phyloP scores from a whole-genome alignment of 306 rosid species.

The Cucurbita argyrosperma region DNA sequence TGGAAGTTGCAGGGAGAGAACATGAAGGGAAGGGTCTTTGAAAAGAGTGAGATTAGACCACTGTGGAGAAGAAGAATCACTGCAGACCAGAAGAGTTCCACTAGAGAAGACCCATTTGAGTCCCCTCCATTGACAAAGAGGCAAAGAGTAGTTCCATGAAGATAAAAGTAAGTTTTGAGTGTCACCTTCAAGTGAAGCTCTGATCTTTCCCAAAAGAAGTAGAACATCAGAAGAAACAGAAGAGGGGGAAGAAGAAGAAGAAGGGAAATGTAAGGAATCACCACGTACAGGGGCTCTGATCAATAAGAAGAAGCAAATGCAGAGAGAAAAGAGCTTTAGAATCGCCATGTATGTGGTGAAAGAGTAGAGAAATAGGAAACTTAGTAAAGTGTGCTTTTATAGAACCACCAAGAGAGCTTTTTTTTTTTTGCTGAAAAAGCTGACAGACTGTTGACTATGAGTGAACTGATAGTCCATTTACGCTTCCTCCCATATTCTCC shows the following conservation, averaged over 20 bases:
- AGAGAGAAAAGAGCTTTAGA: conserved; percentile 16
- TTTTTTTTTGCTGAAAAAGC: conserved; percentile 2
- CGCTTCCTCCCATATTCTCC: background rate
- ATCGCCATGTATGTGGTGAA: conserved; percentile 1
- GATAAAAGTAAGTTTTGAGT: conserved; percentile 48
- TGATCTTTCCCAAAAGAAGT: conserved; percentile 63
- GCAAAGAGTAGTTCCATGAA: conserved; percentile 68
- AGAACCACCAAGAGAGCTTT: background rate
- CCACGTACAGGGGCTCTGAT: background rate
- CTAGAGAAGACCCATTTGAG: conserved; percentile 78
- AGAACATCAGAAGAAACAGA: conserved; percentile 42
- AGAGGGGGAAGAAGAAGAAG: conserved; percentile 16
- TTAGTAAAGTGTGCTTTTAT: conserved; percentile 1
- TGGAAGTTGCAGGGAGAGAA: conserved; percentile 74
- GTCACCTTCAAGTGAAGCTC: conserved; percentile 58
- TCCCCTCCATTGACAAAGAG: conserved; percentile 93
- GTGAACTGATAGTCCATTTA: conserved; percentile 5
- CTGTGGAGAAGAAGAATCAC: conserved; percentile 55
- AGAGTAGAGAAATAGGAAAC: conserved; percentile 1
- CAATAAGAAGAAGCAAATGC: conserved; percentile 19
- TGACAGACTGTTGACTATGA: conserved; percentile 8
- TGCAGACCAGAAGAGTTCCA: conserved; percentile 46
- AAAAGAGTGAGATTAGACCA: conserved; percentile 63
- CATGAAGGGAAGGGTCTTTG: conserved; percentile 57
- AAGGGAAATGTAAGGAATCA: conserved; percentile 11